Evolutionary conservation across 768 basidiomycete species (phyloP), one percentile per base, ranked within the genome.

Genomic region (Suillus variegatus): DNA sequence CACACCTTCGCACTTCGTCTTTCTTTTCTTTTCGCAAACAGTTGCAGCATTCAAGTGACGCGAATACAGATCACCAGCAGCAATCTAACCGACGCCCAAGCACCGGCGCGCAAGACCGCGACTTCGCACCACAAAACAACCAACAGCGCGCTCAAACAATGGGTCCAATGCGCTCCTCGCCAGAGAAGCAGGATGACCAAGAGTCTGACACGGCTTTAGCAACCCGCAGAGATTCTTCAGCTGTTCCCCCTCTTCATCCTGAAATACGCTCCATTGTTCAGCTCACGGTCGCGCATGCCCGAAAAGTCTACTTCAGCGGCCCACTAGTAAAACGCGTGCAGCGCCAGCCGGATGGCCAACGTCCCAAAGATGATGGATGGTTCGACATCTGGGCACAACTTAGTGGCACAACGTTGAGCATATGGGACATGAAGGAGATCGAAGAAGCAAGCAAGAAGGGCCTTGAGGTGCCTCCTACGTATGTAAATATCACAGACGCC

Each of bases 341-440:
- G 74, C 85, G 89, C n/a, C 86, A 88, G 67, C 80, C 93, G 1
- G 90, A 93, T 74, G 92, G 93, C 25, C 84, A 88, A 69, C 83
- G 81, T 65, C 86, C 89, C 4, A 90, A 89, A 71, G 90, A 93
- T 71, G 91, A 92, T 4, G 87, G 88, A 1, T 94, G 94, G 92
- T 82, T 83, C 13, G 88, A 94, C 20, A 90, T 95, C 18, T 96
- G 93, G 92, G 94, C 90, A 1, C 94, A 96, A 77, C 81, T 96
- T 41, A 90, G 92, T 58, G 95, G 94, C 5, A 94, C 93, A 6
- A 95, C 92, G 25, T 83, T 96, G 70, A 94, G 92, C 70, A 83
- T 95, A 51, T 96, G 94, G 94, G 93, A 94, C 74, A 95, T 95
- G 91, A 87, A 85, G 71, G 86, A 90, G 70, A 88, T 96, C 64